These are phyloP conservation scores for Boletus nobilissimus DNA, from an alignment of 1,284 basidiomycete species.

Conservation along the genomic window DNA sequence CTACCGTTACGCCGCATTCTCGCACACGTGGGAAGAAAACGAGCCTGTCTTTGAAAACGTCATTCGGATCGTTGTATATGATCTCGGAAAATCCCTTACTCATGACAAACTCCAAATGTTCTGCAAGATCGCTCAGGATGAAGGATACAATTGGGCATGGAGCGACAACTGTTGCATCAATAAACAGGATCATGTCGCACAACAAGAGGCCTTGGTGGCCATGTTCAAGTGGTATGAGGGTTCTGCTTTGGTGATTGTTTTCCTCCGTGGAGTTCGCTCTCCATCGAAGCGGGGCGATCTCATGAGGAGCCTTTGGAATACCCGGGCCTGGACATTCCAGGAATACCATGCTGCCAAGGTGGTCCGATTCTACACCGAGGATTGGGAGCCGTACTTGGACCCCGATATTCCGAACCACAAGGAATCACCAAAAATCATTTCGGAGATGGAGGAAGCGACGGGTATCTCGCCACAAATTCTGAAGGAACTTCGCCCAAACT, in stretches of 20 bases:
- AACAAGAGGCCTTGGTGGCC: not conserved
- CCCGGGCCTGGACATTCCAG: conserved; percentile 30
- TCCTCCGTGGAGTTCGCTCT: not conserved
- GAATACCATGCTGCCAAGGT: conserved; percentile 23
- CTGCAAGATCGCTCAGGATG: conserved; percentile 7
- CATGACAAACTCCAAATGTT: conserved; percentile 22
- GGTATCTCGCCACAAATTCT: too few species aligned
- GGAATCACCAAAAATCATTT: not conserved
- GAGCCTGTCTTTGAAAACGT: conserved; percentile 4
- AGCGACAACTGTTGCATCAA: not conserved
- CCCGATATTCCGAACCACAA: conserved; percentile 13
- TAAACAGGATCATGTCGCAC: not conserved
- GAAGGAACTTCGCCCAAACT: too few species aligned
- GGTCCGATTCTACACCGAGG: conserved; percentile 13
- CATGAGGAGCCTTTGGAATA: conserved; percentile 12
- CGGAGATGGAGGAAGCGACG: conserved; percentile 8
- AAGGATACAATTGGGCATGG: not conserved
- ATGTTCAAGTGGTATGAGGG: conserved; percentile 22
- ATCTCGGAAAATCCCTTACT: conserved; percentile 4
- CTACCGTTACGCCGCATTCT: not conserved
- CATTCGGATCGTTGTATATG: not conserved
- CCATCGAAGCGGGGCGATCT: not conserved
- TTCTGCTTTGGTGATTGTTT: conserved; percentile 8
- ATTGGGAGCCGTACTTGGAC: conserved; percentile 5
- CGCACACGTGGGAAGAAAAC: conserved; percentile 9